Evolutionary conservation across 2,329 filamentous ascomycete species (phyloP), one percentile per base, ranked within the genome.

Genomic region (Venturia asperata): DNA sequence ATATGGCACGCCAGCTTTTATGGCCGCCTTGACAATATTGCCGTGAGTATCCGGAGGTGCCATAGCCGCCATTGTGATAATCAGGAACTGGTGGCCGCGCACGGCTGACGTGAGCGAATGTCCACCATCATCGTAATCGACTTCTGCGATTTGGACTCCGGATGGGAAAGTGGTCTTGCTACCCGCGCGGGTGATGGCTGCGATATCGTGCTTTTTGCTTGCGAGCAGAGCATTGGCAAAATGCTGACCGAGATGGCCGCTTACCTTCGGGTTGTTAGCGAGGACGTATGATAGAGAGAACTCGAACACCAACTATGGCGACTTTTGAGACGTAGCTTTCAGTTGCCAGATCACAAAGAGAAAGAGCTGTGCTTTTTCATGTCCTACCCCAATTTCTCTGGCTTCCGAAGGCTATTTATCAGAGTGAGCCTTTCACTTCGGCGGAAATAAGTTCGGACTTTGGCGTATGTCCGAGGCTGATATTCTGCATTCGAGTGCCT

Each of bases 141-240:
- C 72, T 30, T 69, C 71, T 27, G 73, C 76, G 43, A 78, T 70
- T 5, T 70, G 68, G 56, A 81, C 72, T 24, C 73, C 79, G 0
- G 70, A 67, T 9, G 79, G 79, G 3, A 83, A 72, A 0, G 68
- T 74, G 66, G 68, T 73, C 3, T 71, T 77, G 68, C 80, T 81
- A 39, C 76, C 77, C 1, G 68, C 63, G 56, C 82, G 81, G 1
- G 78, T 79, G 49, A 85, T 72, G 66, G 80, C 80, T 0, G 81
- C 84, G 66, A 85, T 72, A 17, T 69, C 78, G 70, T 82, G 80
- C 58, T 78, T 77, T 64, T 79, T 79, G 34, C 74, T 76, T 45
- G 74, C 73, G 56, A 80, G 69, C 5, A 83, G 73, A n/a, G 74
- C 74, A 5, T 72, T 68, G 49, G 74, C 69, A 64, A 78, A 76